Conservation (phyloP, 768 basidiomycete species). For the Trichaptum fuscoviolaceum region DNA sequence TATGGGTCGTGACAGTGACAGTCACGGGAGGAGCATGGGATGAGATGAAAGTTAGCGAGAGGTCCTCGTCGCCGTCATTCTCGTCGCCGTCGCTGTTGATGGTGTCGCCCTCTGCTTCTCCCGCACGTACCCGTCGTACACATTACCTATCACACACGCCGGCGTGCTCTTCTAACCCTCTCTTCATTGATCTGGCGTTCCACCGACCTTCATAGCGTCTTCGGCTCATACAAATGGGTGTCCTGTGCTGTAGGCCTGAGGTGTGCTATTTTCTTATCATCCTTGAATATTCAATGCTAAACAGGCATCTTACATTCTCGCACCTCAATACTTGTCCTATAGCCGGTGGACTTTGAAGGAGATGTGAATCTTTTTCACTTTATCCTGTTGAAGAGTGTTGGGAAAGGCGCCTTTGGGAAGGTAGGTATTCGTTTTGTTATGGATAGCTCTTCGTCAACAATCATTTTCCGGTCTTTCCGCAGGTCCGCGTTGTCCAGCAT, state of each 20-base stretch:
- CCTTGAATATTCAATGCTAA: background rate
- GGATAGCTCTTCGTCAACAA: constrained; percentile 13
- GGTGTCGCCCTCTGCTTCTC: background rate
- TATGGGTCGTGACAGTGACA: background rate
- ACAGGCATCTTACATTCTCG: background rate
- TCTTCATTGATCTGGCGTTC: background rate
- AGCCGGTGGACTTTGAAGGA: constrained; percentile 95
- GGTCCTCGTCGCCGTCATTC: constrained; percentile 6
- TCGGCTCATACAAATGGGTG: constrained; percentile 52
- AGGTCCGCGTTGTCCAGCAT: constrained; percentile 99
- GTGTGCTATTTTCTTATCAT: constrained; percentile 32
- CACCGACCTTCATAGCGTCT: background rate
- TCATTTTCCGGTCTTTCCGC: constrained; percentile 13
- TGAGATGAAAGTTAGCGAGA: background rate
- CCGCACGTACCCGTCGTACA: background rate
- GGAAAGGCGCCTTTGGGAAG: constrained; percentile 99
- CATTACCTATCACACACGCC: background rate
- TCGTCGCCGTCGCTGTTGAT: constrained; percentile 3
- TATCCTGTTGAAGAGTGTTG: constrained; percentile 89
- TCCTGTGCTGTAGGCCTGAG: constrained; percentile 78
- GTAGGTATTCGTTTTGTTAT: constrained; percentile 34
- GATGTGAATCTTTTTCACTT: constrained; percentile 98
- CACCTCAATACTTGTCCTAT: constrained; percentile 6
- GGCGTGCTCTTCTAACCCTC: background rate
- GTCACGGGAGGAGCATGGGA: background rate